A percentile compares a stretch with the other conserved stretches of the same genome.
Evolutionary conservation across 2,329 filamentous ascomycete genomes (phyloP).

Genomic region (Cytospora paraplurivora): DNA sequence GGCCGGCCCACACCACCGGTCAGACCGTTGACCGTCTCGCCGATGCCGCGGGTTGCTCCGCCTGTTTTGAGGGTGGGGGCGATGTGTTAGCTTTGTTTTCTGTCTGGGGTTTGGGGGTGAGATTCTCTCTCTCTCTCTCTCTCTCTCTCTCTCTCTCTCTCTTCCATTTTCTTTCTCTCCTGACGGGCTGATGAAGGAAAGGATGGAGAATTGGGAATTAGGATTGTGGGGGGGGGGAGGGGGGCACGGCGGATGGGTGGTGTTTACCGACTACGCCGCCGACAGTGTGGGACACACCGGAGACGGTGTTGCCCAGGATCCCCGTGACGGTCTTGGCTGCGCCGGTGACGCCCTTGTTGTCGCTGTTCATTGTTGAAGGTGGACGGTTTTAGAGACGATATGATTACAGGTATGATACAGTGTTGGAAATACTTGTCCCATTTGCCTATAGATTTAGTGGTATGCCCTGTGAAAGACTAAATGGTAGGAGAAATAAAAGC

Average conservation of each 20-base stretch:
- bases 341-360: constrained; percentile 35
- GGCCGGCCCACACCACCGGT: constrained; percentile 57
- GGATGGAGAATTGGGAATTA: not conserved
- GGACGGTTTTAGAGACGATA: not conserved
- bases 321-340: constrained; percentile 34
- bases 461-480: too few species aligned
- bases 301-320: constrained; percentile 38
- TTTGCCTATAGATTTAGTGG: not conserved
- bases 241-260: not conserved
- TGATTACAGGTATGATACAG: not conserved
- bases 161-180: not conserved
- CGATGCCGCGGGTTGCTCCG: constrained; percentile 58
- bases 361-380: constrained; percentile 33
- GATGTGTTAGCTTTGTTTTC: not conserved
- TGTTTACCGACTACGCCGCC: constrained; percentile 36
- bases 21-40: constrained; percentile 55
- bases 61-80: constrained; percentile 36
- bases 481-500: too few species aligned
- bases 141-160: not conserved
- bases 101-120: too few species aligned
- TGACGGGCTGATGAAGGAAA: not conserved
- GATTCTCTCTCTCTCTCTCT: too few species aligned
- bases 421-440: not conserved
- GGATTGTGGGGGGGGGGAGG: too few species aligned
- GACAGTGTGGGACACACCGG: constrained; percentile 38